Conservation (phyloP, 176 grass and related monocot genomes). For the Otatea glauca region DNA sequence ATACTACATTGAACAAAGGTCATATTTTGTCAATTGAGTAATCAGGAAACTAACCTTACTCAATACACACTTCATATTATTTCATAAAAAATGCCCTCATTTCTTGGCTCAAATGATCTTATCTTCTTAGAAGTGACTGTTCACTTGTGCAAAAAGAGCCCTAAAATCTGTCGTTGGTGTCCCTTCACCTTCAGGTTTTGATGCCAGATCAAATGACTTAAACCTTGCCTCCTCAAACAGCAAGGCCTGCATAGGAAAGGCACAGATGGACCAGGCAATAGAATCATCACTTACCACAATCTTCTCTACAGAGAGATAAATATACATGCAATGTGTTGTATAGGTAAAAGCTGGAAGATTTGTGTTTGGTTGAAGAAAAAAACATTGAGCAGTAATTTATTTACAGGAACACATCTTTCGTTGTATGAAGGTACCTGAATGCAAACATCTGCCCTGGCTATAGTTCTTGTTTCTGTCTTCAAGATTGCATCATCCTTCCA, state of each 20-base stretch:
- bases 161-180: conserved; percentile 76
- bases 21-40: not conserved
- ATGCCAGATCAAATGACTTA: conserved; percentile 93
- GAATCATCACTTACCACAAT: conserved; percentile 7
- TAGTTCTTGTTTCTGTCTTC: conserved; percentile 83
- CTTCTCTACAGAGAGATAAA: not conserved
- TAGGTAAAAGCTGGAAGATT: not conserved
- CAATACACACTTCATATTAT: conserved; percentile 13
- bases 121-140: conserved; percentile 64
- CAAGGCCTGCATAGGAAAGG: conserved; percentile 59
- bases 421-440: conserved; percentile 64
- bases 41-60: conserved; percentile 39
- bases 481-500: conserved; percentile 90
- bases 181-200: conserved; percentile 93
- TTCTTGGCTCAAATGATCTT: conserved; percentile 4
- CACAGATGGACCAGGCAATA: conserved; percentile 16
- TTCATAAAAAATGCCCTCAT: not conserved
- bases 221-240: conserved; percentile 76
- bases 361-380: not conserved
- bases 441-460: conserved; percentile 88
- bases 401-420: not conserved
- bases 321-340: not conserved
- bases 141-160: conserved; percentile 71
- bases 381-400: not conserved
- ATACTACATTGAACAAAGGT: not conserved